These are phyloP conservation scores for Eimeria brunetti DNA, from an alignment of 169 alveolate species.

Conservation along the genomic window DNA sequence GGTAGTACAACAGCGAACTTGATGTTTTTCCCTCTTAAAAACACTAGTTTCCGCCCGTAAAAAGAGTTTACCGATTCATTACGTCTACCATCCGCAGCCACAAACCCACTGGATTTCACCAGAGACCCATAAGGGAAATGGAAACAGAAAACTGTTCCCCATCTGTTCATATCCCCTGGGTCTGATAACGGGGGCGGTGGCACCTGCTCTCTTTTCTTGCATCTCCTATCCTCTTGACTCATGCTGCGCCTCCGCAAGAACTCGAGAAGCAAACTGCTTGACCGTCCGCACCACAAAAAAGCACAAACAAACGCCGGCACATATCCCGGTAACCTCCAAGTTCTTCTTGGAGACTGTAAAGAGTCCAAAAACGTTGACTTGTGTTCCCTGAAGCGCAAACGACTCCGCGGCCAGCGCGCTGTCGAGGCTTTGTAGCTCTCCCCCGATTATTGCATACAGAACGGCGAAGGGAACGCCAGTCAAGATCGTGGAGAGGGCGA, in stretches of 20 bases:
- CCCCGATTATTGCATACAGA: conserved; percentile 52
- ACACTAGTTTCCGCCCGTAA: too few species aligned
- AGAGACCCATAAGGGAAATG: neutral
- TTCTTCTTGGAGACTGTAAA: conserved; percentile 63
- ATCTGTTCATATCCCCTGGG: neutral
- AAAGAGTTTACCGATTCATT: neutral
- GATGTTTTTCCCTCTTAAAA: too few species aligned
- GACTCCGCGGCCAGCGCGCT: conserved; percentile 65
- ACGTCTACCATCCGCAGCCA: neutral
- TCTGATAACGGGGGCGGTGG: neutral
- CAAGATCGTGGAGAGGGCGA: conserved; percentile 39
- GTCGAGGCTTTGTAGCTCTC: conserved; percentile 70
- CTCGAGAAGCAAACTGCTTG: conserved; percentile 52
- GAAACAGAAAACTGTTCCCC: neutral
- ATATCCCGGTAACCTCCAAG: conserved; percentile 49
- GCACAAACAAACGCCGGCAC: conserved; percentile 20
- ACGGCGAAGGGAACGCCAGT: conserved; percentile 72
- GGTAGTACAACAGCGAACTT: neutral
- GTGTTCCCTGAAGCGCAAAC: conserved; percentile 38
- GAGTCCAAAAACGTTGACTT: conserved; percentile 34
- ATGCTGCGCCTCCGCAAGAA: conserved; percentile 39
- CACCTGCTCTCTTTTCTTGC: neutral
- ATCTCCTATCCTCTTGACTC: neutral
- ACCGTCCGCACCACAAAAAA: conserved; percentile 53
- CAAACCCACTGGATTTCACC: neutral